Base-by-base conservation (phyloP, 2,329 filamentous ascomycete species). In the Hymenoscyphus scutula region DNA sequence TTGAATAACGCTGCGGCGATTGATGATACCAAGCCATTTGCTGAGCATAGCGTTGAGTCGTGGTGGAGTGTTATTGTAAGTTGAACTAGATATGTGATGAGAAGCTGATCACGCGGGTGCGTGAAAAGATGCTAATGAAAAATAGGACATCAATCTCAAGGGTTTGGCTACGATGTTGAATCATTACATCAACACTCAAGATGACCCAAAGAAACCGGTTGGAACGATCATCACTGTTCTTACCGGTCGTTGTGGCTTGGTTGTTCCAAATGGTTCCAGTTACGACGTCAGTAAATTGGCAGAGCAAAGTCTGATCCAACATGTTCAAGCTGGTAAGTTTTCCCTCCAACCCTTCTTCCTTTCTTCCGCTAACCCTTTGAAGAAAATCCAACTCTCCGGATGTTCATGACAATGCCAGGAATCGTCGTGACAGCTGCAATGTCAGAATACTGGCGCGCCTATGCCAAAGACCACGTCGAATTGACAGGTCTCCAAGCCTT, bases 131-230 rank as follows among this genome's bases (percentile, higher is more conserved):
- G 13, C 15, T 48, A 80, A n/a, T 17, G 32, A 77, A 69, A 78
- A 82, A 17, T 45, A 77, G 70, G 79, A 82, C 41, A 77, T 83
- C 60, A 85, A 85, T 62, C 69, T 84, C 30, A 80, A 77, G 56
- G 82, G 82, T 0, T 71, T 76, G 0, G 81, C 81, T 53, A 74
- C 82, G 13, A 69, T 78, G 29, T 76, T 78, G 1, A 73, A 75
- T 17, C 75, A 77, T 1, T 84, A 85, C 65, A 72, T 86, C n/a
- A 62, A 74, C 23, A 62, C 72, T 51, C 78, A 78, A 67, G 55
- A 62, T 3, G 60, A 65, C 17, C 62, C 65, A 5, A 63, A 67
- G 34, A 60, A 68, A 1, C 64, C 67, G 11, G 53, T 30, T 13
- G 68, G 67, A 3, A 80, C 76, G 1, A 73, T 81, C 61, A 73